Evolutionary conservation across 2,329 filamentous ascomycete genomes (phyloP), one percentile per base, ranked within the genome.

Genomic region (Dactylellina leptospora): DNA sequence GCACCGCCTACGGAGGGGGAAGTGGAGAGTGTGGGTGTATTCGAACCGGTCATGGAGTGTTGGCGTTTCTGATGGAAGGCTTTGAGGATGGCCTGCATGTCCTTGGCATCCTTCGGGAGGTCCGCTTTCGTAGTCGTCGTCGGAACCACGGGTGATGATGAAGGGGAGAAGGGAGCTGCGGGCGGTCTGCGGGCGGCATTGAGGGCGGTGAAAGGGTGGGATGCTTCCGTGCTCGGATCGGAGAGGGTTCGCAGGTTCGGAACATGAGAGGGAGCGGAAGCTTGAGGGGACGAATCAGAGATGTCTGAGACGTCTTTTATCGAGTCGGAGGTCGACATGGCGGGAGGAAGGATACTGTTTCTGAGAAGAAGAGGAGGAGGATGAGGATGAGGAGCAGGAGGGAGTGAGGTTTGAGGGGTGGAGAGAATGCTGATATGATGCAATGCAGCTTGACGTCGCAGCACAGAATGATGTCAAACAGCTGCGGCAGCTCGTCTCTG

Each of bases 41-140:
- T 76, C 78, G 76, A 76, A 74, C 28, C 76, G 55, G 75, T 79
- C 33, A 85, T 84, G 30, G 84, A 84, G 48, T 86, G 85, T 79
- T 87, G 86, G 75, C 88, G 82, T 58, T 86, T 87, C 48, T 89
- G 80, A 70, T 88, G 87, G 73, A 91, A 90, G 1, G 87, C 87
- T 79, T 86, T 87, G 85, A 91, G 88, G 76, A 86, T 87, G 40
- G 85, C 88, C 76, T 88, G 82, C 75, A 91, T 86, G 74, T 90
- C 88, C 75, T 85, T 83, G 50, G 85, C 58, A 51, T 71, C 58
- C 30, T 58, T 63, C 4, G 66, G 66, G 2, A 71, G 53, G 16
- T 71, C 66, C 23, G 58, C 66, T 18, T 73, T 73, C 22, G 54
- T 73, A 16, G 62, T 20, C n/a, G 62, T 22, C 6, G 68, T 66